Evolutionary conservation across 768 basidiomycete species (phyloP).

Genomic region (Botryobasidium botryosum): DNA sequence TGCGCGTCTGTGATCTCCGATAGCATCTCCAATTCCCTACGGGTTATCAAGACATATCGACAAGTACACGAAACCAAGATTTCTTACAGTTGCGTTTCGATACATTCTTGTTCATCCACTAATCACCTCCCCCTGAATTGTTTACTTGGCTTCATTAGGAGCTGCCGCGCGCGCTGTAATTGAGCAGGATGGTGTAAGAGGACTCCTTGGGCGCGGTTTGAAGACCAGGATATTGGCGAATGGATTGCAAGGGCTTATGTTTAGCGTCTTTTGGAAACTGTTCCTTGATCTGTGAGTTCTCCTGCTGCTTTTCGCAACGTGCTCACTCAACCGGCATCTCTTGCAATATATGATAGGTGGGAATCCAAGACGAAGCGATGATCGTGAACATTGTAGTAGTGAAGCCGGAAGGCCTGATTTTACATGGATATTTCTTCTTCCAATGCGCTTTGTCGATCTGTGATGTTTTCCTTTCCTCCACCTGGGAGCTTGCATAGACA

Average conservation of each 20-base stretch:
- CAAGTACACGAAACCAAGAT: constrained; percentile 76
- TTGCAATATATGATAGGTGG: constrained; percentile 1
- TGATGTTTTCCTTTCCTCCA: neutral
- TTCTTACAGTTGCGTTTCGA: constrained; percentile 34
- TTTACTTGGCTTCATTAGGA: constrained; percentile 13
- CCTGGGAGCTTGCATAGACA: too few species aligned
- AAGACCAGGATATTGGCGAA: constrained; percentile 83
- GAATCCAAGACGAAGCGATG: neutral
- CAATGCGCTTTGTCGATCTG: neutral
- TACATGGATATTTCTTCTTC: too few species aligned
- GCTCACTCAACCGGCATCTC: neutral
- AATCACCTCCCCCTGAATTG: neutral
- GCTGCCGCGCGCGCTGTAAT: constrained; percentile 67
- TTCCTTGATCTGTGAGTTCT: constrained; percentile 71
- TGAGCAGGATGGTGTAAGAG: constrained; percentile 52
- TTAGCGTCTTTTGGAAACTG: constrained; percentile 77
- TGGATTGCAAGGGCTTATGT: constrained; percentile 82
- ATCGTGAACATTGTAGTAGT: neutral
- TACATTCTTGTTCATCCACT: neutral
- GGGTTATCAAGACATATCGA: constrained; percentile 90
- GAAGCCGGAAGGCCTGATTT: neutral
- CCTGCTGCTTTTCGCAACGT: neutral
- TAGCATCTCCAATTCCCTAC: constrained; percentile 69
- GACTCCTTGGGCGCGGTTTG: constrained; percentile 76
- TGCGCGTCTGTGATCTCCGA: constrained; percentile 73